These are phyloP conservation scores for Russula compacta DNA, from an alignment of 768 basidiomycete species.

Conservation along the genomic window DNA sequence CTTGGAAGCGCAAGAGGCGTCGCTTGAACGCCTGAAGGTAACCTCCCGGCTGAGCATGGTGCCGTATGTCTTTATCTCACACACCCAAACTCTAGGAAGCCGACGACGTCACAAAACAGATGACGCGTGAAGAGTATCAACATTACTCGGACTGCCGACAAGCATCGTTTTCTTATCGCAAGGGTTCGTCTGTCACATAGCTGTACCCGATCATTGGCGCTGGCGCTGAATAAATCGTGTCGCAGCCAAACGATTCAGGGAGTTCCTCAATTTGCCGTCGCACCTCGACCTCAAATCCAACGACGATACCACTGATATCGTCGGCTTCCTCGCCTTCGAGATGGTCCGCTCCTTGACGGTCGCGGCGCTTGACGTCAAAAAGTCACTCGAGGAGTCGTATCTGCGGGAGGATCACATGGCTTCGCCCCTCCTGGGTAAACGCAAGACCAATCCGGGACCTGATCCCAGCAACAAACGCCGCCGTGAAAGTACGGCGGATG, in stretches of 20 bases:
- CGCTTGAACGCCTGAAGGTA: constrained; percentile 78
- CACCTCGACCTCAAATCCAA: constrained; percentile 83
- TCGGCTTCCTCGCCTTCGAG: constrained; percentile 95
- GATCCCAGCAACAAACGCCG: constrained; percentile 39
- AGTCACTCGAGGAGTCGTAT: constrained; percentile 63
- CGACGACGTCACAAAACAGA: constrained; percentile 88
- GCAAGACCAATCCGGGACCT: constrained; percentile 40
- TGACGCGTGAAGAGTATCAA: constrained; percentile 95
- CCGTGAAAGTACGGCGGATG: constrained; percentile 47
- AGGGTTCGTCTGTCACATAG: constrained; percentile 46
- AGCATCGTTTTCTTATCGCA: constrained; percentile 93
- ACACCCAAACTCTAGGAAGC: constrained; percentile 54
- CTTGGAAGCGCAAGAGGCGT: constrained; percentile 90
- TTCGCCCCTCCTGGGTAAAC: constrained; percentile 60
- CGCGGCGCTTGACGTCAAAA: constrained; percentile 79
- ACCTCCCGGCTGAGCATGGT: not conserved
- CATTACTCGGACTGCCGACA: constrained; percentile 96
- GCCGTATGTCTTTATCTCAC: not conserved
- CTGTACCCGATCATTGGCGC: not conserved
- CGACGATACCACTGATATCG: constrained; percentile 93
- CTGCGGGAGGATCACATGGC: constrained; percentile 53
- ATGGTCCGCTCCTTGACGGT: constrained; percentile 92
- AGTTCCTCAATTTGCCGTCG: constrained; percentile 83
- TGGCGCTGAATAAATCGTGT: not conserved
- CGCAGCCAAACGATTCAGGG: constrained; percentile 86